phyloP scores from a whole-genome alignment of 768 basidiomycete species.

The Zangia roseola region DNA sequence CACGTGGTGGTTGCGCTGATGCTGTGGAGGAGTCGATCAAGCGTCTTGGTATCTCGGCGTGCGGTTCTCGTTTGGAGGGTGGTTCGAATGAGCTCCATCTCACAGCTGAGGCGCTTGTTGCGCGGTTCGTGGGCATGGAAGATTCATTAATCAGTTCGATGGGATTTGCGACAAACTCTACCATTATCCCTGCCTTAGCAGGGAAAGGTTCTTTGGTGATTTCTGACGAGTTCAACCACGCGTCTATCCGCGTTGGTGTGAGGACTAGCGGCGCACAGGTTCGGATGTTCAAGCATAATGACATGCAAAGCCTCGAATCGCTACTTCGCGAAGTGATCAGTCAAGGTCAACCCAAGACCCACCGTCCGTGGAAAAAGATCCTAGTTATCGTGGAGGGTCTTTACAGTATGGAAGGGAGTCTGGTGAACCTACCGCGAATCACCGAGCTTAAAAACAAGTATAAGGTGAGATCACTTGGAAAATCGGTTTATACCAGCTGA shows the following conservation, averaged over 20 bases:
- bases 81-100: slow-evolving; percentile 86
- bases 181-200: slow-evolving; percentile 88
- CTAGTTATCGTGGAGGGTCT: slow-evolving; percentile 91
- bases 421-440: slow-evolving; percentile 80
- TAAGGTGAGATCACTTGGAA: slow-evolving; percentile 61
- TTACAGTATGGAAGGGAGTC: slow-evolving; percentile 98
- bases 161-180: slow-evolving; percentile 97
- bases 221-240: slow-evolving; percentile 96
- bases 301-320: slow-evolving; percentile 79
- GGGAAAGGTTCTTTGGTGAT: slow-evolving; percentile 91
- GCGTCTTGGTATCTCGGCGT: slow-evolving; percentile 77
- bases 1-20: slow-evolving; percentile 90
- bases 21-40: slow-evolving; percentile 83
- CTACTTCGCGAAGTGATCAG: slow-evolving; percentile 88
- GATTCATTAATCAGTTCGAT: slow-evolving; percentile 89
- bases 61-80: slow-evolving; percentile 77
- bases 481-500: background rate
- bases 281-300: slow-evolving; percentile 95
- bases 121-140: slow-evolving; percentile 87
- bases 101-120: slow-evolving; percentile 81
- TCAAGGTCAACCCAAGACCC: slow-evolving; percentile 96
- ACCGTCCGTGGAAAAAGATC: slow-evolving; percentile 99
- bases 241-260: slow-evolving; percentile 91
- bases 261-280: slow-evolving; percentile 86
- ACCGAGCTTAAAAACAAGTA: slow-evolving; percentile 89